Percentiles rank a stretch among this genome's conserved stretches.
phyloP scores from a whole-genome alignment of 2,329 filamentous ascomycete genomes.

The Fusarium sp. region DNA sequence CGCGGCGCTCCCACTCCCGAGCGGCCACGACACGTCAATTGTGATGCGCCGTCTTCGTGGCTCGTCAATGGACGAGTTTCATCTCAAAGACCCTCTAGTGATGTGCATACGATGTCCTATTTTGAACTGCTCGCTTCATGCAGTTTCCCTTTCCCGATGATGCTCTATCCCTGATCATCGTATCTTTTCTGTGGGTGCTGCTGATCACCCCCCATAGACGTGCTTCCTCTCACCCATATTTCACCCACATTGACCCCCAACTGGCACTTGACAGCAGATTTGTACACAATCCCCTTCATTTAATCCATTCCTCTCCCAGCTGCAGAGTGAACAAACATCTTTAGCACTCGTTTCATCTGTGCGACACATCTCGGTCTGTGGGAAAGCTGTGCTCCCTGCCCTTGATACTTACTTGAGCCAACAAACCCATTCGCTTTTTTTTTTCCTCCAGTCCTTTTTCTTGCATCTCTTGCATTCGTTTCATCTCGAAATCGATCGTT shows the following conservation, averaged over 20 bases:
- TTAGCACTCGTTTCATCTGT: slow-evolving; percentile 39
- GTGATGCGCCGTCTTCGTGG: slow-evolving; percentile 30
- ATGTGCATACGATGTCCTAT: slow-evolving; percentile 36
- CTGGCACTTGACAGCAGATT: slow-evolving; percentile 14
- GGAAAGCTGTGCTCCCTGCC: slow-evolving; percentile 44
- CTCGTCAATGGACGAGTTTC: slow-evolving; percentile 11
- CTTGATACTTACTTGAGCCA: slow-evolving; percentile 18
- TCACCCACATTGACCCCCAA: slow-evolving; percentile 3
- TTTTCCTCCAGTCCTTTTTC: slow-evolving; percentile 2
- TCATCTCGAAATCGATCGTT: background rate
- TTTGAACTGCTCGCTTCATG: slow-evolving; percentile 22
- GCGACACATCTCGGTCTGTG: slow-evolving; percentile 24
- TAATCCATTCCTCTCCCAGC: slow-evolving; percentile 9
- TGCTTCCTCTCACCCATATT: slow-evolving; percentile 7
- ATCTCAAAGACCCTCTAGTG: slow-evolving; percentile 19
- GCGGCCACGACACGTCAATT: slow-evolving; percentile 25
- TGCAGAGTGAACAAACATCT: slow-evolving; percentile 30
- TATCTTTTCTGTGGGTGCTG: slow-evolving; percentile 1
- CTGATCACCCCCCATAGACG: slow-evolving; percentile 6
- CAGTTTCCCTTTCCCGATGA: background rate
- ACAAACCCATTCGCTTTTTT: slow-evolving; percentile 23
- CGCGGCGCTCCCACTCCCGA: background rate
- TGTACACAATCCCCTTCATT: slow-evolving; percentile 32
- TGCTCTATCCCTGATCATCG: slow-evolving; percentile 26
- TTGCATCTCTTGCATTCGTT: slow-evolving; percentile 1